phyloP scores from a whole-genome alignment of 2,329 filamentous ascomycete genomes.

The Xylaria sp. region DNA sequence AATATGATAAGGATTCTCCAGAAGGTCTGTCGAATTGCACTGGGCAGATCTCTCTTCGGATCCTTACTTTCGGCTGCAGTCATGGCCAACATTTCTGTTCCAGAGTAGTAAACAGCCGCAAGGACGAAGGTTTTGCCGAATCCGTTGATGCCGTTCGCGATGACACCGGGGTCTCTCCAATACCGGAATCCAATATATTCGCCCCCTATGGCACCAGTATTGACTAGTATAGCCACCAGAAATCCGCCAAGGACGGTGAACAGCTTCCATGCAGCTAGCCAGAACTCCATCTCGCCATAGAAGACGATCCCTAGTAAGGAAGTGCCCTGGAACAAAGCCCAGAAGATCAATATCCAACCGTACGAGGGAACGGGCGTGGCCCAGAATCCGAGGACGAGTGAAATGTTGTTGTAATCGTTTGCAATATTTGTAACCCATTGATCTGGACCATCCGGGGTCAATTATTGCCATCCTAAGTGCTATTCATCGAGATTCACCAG shows the following conservation, averaged over 20 bases:
- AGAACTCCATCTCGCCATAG: conserved; percentile 51
- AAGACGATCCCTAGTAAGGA: conserved; percentile 51
- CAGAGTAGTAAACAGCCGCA: conserved; percentile 52
- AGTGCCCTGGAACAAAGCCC: conserved; percentile 55
- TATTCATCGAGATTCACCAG: too few species aligned
- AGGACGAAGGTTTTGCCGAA: conserved; percentile 53
- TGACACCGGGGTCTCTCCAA: conserved; percentile 51
- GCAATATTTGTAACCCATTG: conserved; percentile 58
- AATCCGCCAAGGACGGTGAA: conserved; percentile 50
- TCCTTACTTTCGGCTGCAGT: conserved; percentile 51
- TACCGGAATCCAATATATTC: conserved; percentile 52
- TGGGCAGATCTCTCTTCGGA: conserved; percentile 48
- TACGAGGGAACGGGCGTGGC: conserved; percentile 56
- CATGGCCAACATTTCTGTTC: conserved; percentile 53
- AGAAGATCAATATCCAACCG: conserved; percentile 60
- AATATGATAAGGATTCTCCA: conserved; percentile 51
- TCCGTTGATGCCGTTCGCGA: conserved; percentile 51
- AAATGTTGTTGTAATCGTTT: conserved; percentile 58
- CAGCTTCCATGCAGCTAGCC: conserved; percentile 51
- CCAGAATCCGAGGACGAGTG: conserved; percentile 58
- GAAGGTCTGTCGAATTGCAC: conserved; percentile 49
- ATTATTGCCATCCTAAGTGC: too few species aligned
- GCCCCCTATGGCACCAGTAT: conserved; percentile 52
- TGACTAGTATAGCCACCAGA: conserved; percentile 51
- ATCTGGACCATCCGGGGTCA: background rate